These are phyloP conservation scores for Penicillium brevicompactum DNA, from an alignment of 2,329 filamentous ascomycete species.

Conservation along the genomic window DNA sequence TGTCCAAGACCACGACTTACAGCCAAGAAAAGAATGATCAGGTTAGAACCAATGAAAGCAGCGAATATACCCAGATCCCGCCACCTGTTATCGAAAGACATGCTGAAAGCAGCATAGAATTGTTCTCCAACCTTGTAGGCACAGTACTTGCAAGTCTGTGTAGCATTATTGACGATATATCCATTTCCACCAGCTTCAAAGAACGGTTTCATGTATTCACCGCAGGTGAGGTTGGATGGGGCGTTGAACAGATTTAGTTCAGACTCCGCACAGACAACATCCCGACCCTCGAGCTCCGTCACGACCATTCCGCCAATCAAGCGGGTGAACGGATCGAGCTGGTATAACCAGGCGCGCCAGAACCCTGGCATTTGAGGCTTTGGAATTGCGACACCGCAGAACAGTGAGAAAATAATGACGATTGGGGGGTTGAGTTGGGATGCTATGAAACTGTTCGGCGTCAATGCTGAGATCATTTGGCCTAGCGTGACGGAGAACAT, in stretches of 20 bases:
- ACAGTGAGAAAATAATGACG: slow-evolving; percentile 79
- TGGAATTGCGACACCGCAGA: slow-evolving; percentile 85
- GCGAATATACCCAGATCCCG: slow-evolving; percentile 78
- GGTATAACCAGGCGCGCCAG: slow-evolving; percentile 79
- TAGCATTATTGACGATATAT: slow-evolving; percentile 69
- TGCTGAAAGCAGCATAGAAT: slow-evolving; percentile 70
- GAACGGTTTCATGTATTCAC: slow-evolving; percentile 73
- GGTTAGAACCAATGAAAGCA: slow-evolving; percentile 76
- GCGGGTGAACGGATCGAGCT: slow-evolving; percentile 80
- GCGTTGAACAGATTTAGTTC: slow-evolving; percentile 72
- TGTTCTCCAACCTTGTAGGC: slow-evolving; percentile 78
- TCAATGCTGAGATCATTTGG: slow-evolving; percentile 75
- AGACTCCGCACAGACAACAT: slow-evolving; percentile 60
- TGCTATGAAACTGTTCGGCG: slow-evolving; percentile 76
- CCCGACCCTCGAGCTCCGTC: slow-evolving; percentile 69
- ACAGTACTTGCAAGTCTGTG: slow-evolving; percentile 75
- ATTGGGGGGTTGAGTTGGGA: slow-evolving; percentile 80
- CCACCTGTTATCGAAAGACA: slow-evolving; percentile 72
- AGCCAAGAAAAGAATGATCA: slow-evolving; percentile 64
- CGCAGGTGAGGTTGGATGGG: slow-evolving; percentile 68
- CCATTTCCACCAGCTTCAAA: slow-evolving; percentile 69
- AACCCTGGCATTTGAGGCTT: slow-evolving; percentile 75
- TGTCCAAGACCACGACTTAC: slow-evolving; percentile 40
- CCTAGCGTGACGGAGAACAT: slow-evolving; percentile 80
- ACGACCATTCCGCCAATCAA: slow-evolving; percentile 79